A percentile compares a stretch with the other conserved stretches of the same genome.
phyloP scores from a whole-genome alignment of 305 asterid genomes.

The Solanum hybrid region DNA sequence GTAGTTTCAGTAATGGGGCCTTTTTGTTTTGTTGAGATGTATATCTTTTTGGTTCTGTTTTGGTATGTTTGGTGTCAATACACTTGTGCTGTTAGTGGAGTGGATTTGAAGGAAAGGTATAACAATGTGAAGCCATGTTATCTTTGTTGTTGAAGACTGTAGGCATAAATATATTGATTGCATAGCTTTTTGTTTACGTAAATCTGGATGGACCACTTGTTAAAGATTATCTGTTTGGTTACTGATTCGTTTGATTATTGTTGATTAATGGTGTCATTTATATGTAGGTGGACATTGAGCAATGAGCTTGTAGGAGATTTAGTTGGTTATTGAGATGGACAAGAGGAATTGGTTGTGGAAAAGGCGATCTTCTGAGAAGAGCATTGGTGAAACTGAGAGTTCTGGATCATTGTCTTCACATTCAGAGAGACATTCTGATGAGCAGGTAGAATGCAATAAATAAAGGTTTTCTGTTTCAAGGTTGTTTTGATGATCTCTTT shows the following conservation, averaged over 20 bases:
- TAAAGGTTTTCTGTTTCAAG: not conserved
- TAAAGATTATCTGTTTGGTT: not conserved
- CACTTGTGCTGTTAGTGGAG: not conserved
- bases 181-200: not conserved
- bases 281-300: not conserved
- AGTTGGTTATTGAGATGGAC: constrained; percentile 31
- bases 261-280: not conserved
- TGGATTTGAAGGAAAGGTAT: constrained; percentile 7
- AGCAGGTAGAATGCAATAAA: constrained; percentile 31
- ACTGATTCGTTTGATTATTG: not conserved
- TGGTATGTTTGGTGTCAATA: not conserved
- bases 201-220: not conserved
- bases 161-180: not conserved
- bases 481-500: not conserved
- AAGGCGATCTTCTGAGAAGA: constrained; percentile 51
- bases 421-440: constrained; percentile 72
- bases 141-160: not conserved
- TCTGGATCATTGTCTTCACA: constrained; percentile 69
- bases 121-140: constrained; percentile 3
- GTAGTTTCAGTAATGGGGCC: not conserved
- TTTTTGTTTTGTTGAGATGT: not conserved
- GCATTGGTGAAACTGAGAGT: constrained; percentile 67
- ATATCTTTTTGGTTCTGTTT: not conserved
- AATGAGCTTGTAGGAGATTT: not conserved
- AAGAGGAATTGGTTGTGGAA: constrained; percentile 80